Evolutionary conservation across 2,329 filamentous ascomycete genomes (phyloP).

Genomic region (Tolypocladium pustulatum): DNA sequence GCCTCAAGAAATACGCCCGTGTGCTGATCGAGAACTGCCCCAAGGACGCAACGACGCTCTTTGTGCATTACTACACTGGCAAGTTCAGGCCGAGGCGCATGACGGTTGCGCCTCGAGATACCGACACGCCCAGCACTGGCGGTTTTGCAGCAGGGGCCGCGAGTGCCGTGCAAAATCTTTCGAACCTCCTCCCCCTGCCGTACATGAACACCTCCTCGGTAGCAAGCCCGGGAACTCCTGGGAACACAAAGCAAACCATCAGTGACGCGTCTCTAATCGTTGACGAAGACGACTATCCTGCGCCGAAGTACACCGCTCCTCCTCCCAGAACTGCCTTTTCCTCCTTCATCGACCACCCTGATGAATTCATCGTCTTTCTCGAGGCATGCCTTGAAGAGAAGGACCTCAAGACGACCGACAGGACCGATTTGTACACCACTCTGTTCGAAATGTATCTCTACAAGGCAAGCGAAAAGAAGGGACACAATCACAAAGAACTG

Average conservation of each 20-base stretch:
- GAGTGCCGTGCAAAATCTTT: constrained; percentile 76
- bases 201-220: constrained; percentile 63
- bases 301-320: constrained; percentile 62
- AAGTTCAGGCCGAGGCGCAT: constrained; percentile 66
- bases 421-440: constrained; percentile 82
- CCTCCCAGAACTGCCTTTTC: constrained; percentile 87
- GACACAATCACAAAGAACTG: constrained; percentile 53
- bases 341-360: constrained; percentile 86
- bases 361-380: constrained; percentile 85
- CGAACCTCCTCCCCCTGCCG: constrained; percentile 71
- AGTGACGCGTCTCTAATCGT: constrained; percentile 42
- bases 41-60: constrained; percentile 70
- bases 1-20: constrained; percentile 89
- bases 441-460: constrained; percentile 97
- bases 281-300: constrained; percentile 32
- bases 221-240: constrained; percentile 40
- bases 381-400: constrained; percentile 74
- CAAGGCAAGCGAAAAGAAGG: constrained; percentile 68
- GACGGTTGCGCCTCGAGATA: constrained; percentile 22
- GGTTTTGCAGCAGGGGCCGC: constrained; percentile 50
- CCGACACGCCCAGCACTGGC: constrained; percentile 24
- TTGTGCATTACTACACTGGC: constrained; percentile 91
- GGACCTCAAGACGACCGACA: constrained; percentile 62
- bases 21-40: constrained; percentile 84
- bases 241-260: constrained; percentile 36